A percentile compares a stretch with the other conserved stretches of the same genome.
Evolutionary conservation across 202 grass and related monocot species (phyloP).

Genomic region (Carex arenaria): DNA sequence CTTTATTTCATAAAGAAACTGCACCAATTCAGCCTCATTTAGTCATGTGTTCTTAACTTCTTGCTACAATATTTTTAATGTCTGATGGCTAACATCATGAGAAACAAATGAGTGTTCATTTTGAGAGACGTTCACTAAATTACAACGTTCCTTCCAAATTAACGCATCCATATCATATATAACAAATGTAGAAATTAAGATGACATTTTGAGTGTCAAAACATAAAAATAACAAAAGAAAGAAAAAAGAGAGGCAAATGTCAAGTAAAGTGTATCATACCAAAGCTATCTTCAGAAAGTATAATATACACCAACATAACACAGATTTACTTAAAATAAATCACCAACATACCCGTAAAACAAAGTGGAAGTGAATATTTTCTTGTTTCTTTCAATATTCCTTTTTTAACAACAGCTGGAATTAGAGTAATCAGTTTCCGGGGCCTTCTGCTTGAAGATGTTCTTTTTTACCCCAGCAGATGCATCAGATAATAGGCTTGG

Average conservation of each 20-base stretch:
- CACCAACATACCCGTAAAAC: not conserved
- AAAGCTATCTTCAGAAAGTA: constrained; percentile 6
- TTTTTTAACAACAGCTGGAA: constrained; percentile 64
- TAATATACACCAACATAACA: constrained; percentile 8
- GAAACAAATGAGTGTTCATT: not conserved
- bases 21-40: not conserved
- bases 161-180: not conserved
- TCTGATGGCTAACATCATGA: not conserved
- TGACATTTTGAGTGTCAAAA: not conserved
- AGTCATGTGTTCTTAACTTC: too few relatives aligned
- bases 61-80: not conserved
- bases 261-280: not conserved
- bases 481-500: constrained; percentile 77
- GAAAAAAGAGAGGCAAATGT: not conserved
- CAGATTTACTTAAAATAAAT: constrained; percentile 9
- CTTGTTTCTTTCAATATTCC: not conserved
- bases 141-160: not conserved
- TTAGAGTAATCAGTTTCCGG: constrained; percentile 57
- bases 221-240: not conserved
- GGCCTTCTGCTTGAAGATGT: constrained; percentile 87
- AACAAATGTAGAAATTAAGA: not conserved
- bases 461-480: constrained; percentile 65
- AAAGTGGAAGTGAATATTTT: not conserved
- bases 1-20: not conserved
- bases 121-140: not conserved